phyloP scores from a whole-genome alignment of 2,329 filamentous ascomycete genomes.

The Helminthosporium solani region DNA sequence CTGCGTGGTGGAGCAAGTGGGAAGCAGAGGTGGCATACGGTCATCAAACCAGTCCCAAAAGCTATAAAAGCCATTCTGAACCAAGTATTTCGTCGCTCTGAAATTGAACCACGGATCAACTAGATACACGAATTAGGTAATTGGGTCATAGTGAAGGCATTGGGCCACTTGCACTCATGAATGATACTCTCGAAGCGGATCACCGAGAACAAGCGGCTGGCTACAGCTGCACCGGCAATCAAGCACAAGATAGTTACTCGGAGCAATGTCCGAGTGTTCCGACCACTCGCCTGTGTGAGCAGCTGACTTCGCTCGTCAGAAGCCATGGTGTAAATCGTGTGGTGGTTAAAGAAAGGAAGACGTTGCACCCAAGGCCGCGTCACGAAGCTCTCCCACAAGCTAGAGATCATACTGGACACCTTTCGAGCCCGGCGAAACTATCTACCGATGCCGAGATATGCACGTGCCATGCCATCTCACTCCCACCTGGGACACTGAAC shows the following conservation, averaged over 20 bases:
- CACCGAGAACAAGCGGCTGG: conserved; percentile 95
- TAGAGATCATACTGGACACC: conserved; percentile 5
- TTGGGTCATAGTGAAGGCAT: conserved; percentile 7
- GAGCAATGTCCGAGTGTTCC: conserved; percentile 80
- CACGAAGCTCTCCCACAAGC: conserved; percentile 34
- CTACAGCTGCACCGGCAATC: conserved; percentile 87
- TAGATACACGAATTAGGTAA: conserved; percentile 47
- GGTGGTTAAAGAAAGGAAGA: conserved; percentile 23
- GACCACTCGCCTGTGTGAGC: conserved; percentile 74
- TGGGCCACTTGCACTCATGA: conserved; percentile 81
- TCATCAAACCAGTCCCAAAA: conserved; percentile 99
- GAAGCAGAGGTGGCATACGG: conserved; percentile 56
- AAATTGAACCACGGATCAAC: conserved; percentile 99
- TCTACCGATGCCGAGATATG: neutral
- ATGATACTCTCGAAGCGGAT: conserved; percentile 99
- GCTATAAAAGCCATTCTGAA: conserved; percentile 94
- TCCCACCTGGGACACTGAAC: no score
- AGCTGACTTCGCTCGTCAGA: conserved; percentile 50
- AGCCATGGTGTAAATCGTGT: conserved; percentile 38
- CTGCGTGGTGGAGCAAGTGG: conserved; percentile 2
- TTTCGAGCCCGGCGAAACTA: neutral
- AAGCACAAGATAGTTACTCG: conserved; percentile 85
- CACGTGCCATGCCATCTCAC: neutral
- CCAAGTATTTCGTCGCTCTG: conserved; percentile 94
- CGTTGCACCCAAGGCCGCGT: conserved; percentile 37